Evolutionary conservation across 257 asterid genomes (phyloP).

Genomic region (Gentiana dahurica): DNA sequence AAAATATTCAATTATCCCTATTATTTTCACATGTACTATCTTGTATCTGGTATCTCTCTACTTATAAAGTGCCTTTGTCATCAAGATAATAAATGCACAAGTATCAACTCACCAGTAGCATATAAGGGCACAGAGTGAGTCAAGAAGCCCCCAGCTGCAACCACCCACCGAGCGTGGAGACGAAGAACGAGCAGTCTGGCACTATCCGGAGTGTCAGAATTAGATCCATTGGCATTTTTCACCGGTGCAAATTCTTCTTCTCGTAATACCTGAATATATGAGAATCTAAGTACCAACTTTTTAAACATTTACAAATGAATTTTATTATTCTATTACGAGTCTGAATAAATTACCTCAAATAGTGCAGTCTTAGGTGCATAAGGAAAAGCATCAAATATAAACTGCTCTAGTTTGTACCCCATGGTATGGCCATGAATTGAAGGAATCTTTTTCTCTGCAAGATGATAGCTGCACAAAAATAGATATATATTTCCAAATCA

Average conservation of each 20-base stretch:
- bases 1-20: no score
- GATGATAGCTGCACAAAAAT: constrained; percentile 60
- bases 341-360: constrained; percentile 52
- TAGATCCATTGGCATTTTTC: constrained; percentile 84
- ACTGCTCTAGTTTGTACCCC: constrained; percentile 89
- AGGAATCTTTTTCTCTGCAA: constrained; percentile 83
- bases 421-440: constrained; percentile 69
- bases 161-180: constrained; percentile 92
- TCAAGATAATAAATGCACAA: background rate
- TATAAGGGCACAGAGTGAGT: constrained; percentile 94
- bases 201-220: constrained; percentile 93
- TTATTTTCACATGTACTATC: no score
- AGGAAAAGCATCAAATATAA: constrained; percentile 93
- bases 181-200: constrained; percentile 84
- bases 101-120: constrained; percentile 50
- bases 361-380: constrained; percentile 87
- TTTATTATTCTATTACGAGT: background rate
- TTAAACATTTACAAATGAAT: background rate
- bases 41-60: no score
- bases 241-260: constrained; percentile 99
- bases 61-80: background rate
- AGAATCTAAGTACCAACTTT: background rate
- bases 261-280: constrained; percentile 42
- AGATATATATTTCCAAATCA: constrained; percentile 10
- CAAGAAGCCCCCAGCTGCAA: constrained; percentile 96